These are phyloP conservation scores for Termitomyces sp. DNA, from an alignment of 768 basidiomycete species.

Conservation along the genomic window DNA sequence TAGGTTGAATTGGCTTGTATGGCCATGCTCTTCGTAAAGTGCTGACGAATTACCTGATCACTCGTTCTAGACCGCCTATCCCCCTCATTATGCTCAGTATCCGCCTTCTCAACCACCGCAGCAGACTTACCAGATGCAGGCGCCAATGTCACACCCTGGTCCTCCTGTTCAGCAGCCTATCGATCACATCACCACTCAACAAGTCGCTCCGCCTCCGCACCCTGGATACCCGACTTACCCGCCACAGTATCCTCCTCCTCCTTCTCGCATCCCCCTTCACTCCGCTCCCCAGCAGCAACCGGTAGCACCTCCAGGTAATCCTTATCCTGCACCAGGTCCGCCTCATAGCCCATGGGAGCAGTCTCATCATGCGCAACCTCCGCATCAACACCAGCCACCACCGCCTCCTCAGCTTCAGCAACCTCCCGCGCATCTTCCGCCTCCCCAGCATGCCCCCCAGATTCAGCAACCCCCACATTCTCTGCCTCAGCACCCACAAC, in stretches of 20 bases:
- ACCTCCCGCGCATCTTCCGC: slow-evolving; percentile 12
- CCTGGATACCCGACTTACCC: slow-evolving; percentile 30
- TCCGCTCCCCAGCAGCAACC: slow-evolving; percentile 27
- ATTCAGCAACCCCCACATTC: slow-evolving; percentile 20
- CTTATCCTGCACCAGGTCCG: slow-evolving; percentile 42
- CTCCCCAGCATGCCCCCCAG: slow-evolving; percentile 14
- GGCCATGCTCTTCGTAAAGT: neutral
- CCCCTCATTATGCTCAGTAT: slow-evolving; percentile 41
- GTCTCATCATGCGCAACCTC: slow-evolving; percentile 24
- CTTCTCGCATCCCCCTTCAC: slow-evolving; percentile 25
- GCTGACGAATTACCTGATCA: slow-evolving; percentile 7
- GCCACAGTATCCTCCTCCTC: slow-evolving; percentile 26
- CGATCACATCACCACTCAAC: slow-evolving; percentile 39
- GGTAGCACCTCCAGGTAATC: slow-evolving; percentile 35
- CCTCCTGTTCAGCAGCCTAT: slow-evolving; percentile 29
- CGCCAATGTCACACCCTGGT: slow-evolving; percentile 24
- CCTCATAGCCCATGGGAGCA: slow-evolving; percentile 39
- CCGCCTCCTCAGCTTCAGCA: slow-evolving; percentile 18
- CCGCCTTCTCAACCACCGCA: slow-evolving; percentile 32
- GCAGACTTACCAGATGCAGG: slow-evolving; percentile 28
- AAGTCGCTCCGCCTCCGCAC: slow-evolving; percentile 32
- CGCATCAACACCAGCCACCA: slow-evolving; percentile 21
- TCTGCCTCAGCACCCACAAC: slow-evolving; percentile 21
- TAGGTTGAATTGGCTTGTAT: slow-evolving; percentile 2
- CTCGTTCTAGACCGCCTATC: slow-evolving; percentile 30